Percentiles rank a stretch among this genome's conserved stretches.
Conservation (phyloP, 1,284 basidiomycete species). For the Austroboletus niveus region DNA sequence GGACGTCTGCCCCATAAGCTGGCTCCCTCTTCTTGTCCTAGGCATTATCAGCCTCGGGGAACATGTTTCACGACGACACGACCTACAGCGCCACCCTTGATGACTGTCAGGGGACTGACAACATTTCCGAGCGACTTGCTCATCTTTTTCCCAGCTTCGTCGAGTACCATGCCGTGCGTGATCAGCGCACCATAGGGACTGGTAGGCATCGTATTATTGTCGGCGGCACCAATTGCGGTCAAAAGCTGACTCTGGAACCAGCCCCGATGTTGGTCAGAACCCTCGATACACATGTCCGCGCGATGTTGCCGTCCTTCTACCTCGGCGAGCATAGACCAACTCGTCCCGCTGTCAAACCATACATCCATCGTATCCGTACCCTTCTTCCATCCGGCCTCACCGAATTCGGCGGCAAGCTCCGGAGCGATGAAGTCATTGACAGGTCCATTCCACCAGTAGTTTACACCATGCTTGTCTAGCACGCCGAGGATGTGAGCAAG, state of each 20-base stretch:
- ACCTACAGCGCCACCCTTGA: conserved; percentile 76
- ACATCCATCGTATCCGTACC: conserved; percentile 97
- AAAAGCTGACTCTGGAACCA: conserved; percentile 98
- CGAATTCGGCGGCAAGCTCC: conserved; percentile 45
- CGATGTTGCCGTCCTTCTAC: conserved; percentile 38
- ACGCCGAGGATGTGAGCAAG: conserved; percentile 79
- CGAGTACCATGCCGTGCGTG: conserved; percentile 97
- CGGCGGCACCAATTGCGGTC: conserved; percentile 68
- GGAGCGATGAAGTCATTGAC: conserved; percentile 81
- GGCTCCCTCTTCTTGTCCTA: conserved; percentile 72
- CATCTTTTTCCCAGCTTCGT: conserved; percentile 94
- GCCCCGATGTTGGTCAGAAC: conserved; percentile 96
- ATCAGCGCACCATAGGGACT: conserved; percentile 83
- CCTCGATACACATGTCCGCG: conserved; percentile 93
- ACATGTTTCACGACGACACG: neutral
- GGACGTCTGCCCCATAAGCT: conserved; percentile 82
- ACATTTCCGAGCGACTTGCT: conserved; percentile 97
- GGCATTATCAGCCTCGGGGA: conserved; percentile 6
- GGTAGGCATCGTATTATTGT: conserved; percentile 26
- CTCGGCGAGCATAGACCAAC: conserved; percentile 79
- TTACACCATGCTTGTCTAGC: conserved; percentile 70
- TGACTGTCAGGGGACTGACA: conserved; percentile 79
- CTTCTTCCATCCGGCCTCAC: conserved; percentile 59
- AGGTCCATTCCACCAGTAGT: conserved; percentile 91
- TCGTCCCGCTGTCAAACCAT: conserved; percentile 98